Conservation (phyloP, 495 filamentous ascomycete genomes). For the Aspergillus incahuasiensis region DNA sequence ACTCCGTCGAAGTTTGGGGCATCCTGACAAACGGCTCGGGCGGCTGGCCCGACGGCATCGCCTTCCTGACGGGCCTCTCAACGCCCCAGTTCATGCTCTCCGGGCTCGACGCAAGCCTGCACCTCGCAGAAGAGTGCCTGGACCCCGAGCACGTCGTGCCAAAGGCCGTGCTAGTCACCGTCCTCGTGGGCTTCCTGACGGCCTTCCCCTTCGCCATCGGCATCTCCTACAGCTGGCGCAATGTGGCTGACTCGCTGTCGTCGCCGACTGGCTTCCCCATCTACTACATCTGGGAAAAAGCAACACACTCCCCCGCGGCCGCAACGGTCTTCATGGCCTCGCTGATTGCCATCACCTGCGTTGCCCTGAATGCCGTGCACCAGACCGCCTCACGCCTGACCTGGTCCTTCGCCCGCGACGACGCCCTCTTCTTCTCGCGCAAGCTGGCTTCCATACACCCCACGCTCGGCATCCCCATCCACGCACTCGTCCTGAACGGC, state of each 20-base stretch:
- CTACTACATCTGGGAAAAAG: constrained; percentile 30
- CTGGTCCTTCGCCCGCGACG: constrained; percentile 42
- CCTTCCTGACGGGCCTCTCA: constrained; percentile 32
- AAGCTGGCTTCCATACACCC: constrained; percentile 17
- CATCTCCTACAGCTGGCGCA: constrained; percentile 26
- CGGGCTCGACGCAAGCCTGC: constrained; percentile 32
- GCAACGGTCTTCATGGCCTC: constrained; percentile 30
- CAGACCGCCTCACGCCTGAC: constrained; percentile 41
- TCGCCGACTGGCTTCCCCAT: constrained; percentile 26
- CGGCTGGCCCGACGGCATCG: constrained; percentile 29
- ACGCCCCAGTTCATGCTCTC: constrained; percentile 33
- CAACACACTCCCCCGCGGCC: constrained; percentile 26
- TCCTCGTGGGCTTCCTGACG: constrained; percentile 30
- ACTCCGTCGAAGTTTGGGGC: constrained; percentile 22
- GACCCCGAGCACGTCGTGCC: constrained; percentile 30
- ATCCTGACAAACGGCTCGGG: constrained; percentile 29
- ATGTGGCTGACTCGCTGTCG: constrained; percentile 20
- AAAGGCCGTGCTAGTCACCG: constrained; percentile 25
- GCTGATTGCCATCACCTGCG: constrained; percentile 26
- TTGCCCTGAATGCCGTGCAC: constrained; percentile 31
- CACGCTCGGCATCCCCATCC: constrained; percentile 22
- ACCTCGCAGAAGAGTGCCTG: constrained; percentile 33
- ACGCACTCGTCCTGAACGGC: constrained; percentile 23
- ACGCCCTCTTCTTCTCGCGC: constrained; percentile 26
- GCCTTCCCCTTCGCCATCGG: constrained; percentile 30